These are phyloP conservation scores for Ophiostoma quercus DNA, from an alignment of 2,329 filamentous ascomycete genomes.

Conservation along the genomic window DNA sequence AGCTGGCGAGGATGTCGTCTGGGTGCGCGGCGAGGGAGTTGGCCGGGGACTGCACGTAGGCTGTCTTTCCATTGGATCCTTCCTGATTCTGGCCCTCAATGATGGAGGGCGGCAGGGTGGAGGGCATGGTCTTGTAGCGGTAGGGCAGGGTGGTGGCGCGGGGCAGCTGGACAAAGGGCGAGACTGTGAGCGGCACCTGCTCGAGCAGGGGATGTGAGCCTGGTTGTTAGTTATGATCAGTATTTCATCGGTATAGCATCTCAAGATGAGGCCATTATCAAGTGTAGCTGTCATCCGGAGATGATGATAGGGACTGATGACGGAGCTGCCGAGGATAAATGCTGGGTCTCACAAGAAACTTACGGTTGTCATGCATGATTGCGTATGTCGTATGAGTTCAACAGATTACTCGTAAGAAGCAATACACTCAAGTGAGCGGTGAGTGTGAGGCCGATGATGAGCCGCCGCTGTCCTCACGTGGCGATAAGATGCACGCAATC, in stretches of 20 bases:
- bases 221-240: conserved; percentile 33
- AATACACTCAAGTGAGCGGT: background rate
- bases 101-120: conserved; percentile 70
- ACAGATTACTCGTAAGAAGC: background rate
- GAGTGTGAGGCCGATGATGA: background rate
- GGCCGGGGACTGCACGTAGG: conserved; percentile 72
- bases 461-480: background rate
- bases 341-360: conserved; percentile 9
- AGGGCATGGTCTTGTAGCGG: conserved; percentile 86
- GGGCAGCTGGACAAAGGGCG: conserved; percentile 87
- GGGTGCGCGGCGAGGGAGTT: conserved; percentile 82
- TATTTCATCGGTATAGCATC: too few species aligned
- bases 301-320: background rate
- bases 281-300: background rate
- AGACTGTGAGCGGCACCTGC: conserved; percentile 88
- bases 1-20: conserved; percentile 77
- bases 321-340: background rate
- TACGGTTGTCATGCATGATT: conserved; percentile 27
- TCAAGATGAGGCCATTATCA: background rate
- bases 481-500: background rate
- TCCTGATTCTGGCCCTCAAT: conserved; percentile 35
- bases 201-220: conserved; percentile 81
- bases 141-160: conserved; percentile 88
- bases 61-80: conserved; percentile 43
- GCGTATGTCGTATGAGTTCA: background rate